Base-by-base conservation (phyloP, 768 basidiomycete species). In the Collybiopsis luxurians region DNA sequence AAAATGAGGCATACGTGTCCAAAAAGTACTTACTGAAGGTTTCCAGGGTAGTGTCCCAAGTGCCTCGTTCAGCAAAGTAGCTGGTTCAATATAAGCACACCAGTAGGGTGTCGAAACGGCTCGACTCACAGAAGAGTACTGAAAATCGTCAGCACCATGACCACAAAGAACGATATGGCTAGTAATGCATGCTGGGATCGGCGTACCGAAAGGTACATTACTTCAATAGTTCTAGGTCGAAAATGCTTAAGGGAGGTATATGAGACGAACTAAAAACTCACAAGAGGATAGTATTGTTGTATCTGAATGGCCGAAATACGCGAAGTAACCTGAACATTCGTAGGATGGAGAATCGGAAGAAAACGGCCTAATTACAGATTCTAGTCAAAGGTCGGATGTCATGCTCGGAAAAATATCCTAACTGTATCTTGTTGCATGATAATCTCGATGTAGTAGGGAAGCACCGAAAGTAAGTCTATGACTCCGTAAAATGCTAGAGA, bases 311-410 rank as follows among this genome's bases (percentile, higher is more conserved):
- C 46, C 90, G 76, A 72, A 96, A 97, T 6, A 95, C 92, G 21
- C 94, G 84, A 24, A 95, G 70, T 2, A 96, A 80, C 30, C 94
- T 86, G 70, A 95, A 95, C 73, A 92, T 93, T 38, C 94, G 80
- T 34, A 97, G 74, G 55, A 96, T 95, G 0, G 92, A 93, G 68
- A 95, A 97, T 17, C 94, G 80, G 71, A 95, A 96, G 53, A 93
- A 76, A 31, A 89, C 87, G 3, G 90, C 87, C 90, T 92, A 66
- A 4, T 30, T 51, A 4, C 17, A 6, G 40, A 30, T 21, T 40
- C 54, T 55, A 36, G 13, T 28, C 5, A 2, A 40, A 38, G 12
- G 0, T 4, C 38, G 15, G 6, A 51, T 38, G 10, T 38, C 11
- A 50, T 28, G 26, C 3, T n/a, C 3, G 26, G 28, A 39, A 61